Evolutionary conservation across 257 asterid genomes (phyloP).

Genomic region (Solanum dulcamara): DNA sequence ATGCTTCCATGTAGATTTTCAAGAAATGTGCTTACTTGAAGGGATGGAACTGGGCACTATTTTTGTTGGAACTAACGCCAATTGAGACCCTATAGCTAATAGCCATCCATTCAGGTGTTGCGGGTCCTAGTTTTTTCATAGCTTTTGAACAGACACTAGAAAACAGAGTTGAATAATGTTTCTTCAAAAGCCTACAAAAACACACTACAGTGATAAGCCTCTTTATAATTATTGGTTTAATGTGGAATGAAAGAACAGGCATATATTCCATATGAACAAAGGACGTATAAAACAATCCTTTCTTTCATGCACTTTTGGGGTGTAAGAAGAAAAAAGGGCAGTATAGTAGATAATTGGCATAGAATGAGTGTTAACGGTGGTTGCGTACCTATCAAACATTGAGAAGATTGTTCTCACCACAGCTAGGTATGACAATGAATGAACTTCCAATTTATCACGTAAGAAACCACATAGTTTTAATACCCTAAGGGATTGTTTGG

Average conservation of each 20-base stretch:
- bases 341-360: neutral
- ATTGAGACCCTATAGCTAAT: neutral
- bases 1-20: neutral
- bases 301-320: neutral
- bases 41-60: neutral
- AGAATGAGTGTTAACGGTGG: neutral
- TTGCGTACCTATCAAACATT: neutral
- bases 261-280: neutral
- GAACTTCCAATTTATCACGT: neutral
- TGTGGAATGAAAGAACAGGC: neutral
- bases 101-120: neutral
- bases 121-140: neutral
- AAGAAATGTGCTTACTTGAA: neutral
- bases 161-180: neutral
- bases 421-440: neutral
- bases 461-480: neutral
- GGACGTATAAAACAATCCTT: neutral
- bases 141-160: neutral
- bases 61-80: neutral
- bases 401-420: neutral
- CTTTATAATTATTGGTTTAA: neutral
- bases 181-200: neutral
- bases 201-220: neutral
- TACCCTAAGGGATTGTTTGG: too few relatives aligned
- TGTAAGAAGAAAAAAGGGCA: fast-evolving